Conservation (phyloP, 208 protist species). For the Sergeia podlipaevii region DNA sequence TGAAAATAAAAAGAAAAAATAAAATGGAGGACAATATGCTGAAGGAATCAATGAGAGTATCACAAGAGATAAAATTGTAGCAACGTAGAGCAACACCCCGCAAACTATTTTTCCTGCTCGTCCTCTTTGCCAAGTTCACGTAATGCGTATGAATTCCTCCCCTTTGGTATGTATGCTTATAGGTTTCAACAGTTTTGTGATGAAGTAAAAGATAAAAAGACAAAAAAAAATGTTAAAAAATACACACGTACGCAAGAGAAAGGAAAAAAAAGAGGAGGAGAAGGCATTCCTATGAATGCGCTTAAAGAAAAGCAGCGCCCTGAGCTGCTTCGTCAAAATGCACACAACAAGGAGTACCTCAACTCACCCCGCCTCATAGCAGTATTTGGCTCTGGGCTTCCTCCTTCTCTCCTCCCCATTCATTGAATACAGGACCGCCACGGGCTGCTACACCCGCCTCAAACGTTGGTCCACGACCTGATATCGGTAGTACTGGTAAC, state of each 20-base stretch:
- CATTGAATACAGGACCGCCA: neutral
- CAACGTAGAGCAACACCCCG: too few relatives aligned
- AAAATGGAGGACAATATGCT: too few relatives aligned
- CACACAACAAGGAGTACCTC: neutral
- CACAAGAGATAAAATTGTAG: too few relatives aligned
- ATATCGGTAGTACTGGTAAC: constrained; percentile 14
- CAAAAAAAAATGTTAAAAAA: constrained; percentile 13
- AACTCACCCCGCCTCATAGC: neutral
- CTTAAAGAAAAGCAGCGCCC: neutral
- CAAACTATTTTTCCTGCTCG: too few relatives aligned
- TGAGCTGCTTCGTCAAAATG: neutral
- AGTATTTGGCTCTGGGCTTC: too few relatives aligned
- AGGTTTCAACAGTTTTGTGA: constrained; percentile 1
- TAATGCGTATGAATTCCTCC: too few relatives aligned
- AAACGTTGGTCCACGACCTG: too few relatives aligned
- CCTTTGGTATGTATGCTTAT: too few relatives aligned
- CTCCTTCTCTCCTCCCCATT: neutral
- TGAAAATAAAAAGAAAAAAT: too few relatives aligned
- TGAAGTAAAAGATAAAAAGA: neutral
- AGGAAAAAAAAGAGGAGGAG: neutral
- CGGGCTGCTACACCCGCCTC: too few relatives aligned
- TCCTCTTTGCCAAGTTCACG: too few relatives aligned
- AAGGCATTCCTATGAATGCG: neutral
- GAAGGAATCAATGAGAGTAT: too few relatives aligned
- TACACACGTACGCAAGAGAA: constrained; percentile 5